Percentiles rank a stretch among this genome's conserved stretches.
Evolutionary conservation across 345 rosid species (phyloP).

Genomic region (Eucalyptus coolabah): DNA sequence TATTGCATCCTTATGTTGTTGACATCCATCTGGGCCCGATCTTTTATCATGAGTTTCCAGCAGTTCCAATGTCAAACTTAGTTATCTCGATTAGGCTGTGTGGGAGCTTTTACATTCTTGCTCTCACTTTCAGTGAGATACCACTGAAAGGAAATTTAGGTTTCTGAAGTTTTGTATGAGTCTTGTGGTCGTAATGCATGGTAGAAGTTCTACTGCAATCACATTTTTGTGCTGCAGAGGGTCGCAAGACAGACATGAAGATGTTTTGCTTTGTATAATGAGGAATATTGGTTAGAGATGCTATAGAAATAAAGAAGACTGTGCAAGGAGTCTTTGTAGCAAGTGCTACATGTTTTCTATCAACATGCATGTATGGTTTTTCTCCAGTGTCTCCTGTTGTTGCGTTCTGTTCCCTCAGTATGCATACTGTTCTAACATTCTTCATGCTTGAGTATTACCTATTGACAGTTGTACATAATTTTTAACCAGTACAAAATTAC

Average conservation of each 20-base stretch:
- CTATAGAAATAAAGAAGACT: neutral
- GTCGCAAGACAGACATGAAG: neutral
- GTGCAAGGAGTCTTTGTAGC: neutral
- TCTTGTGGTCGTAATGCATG: neutral
- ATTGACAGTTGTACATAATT: neutral
- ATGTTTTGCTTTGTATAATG: neutral
- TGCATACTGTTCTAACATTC: neutral
- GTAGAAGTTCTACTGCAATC: neutral
- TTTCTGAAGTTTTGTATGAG: neutral
- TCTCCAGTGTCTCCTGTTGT: neutral
- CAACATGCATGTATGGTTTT: neutral
- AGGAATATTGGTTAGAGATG: neutral
- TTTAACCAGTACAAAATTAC: neutral
- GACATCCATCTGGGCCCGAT: neutral
- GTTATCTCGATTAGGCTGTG: neutral
- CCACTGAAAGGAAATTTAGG: neutral
- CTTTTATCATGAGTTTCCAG: neutral
- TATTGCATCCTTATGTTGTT: neutral
- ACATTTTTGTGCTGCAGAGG: neutral
- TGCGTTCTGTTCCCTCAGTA: neutral
- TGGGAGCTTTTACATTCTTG: neutral
- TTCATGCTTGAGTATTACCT: neutral
- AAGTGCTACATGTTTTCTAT: neutral
- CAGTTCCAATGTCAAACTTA: neutral
- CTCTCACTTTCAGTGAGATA: neutral